These are phyloP conservation scores for Dioscorea dumetorum DNA, from an alignment of 106 monocot species.

Conservation along the genomic window DNA sequence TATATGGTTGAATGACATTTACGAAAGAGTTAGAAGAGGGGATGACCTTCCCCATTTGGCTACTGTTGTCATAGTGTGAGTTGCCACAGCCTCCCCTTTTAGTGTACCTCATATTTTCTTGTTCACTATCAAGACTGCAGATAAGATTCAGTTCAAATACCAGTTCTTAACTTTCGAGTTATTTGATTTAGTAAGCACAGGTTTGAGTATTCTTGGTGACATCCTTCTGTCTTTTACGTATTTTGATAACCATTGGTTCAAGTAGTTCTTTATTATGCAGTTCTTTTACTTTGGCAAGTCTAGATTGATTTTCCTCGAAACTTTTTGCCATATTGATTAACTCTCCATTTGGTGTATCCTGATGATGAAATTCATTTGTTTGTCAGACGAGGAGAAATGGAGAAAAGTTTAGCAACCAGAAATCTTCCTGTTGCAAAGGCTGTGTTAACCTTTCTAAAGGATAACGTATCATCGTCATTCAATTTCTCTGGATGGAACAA, in stretches of 20 bases:
- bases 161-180: too few relatives aligned
- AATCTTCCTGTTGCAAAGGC: conserved; percentile 58
- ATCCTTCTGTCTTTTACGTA: too few relatives aligned
- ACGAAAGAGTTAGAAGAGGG: conserved; percentile 36
- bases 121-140: background rate
- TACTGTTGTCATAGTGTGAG: conserved; percentile 76
- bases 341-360: background rate
- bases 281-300: background rate
- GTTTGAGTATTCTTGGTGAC: too few relatives aligned
- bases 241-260: too few relatives aligned
- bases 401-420: conserved; percentile 56
- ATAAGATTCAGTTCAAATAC: too few relatives aligned
- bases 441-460: conserved; percentile 65
- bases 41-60: conserved; percentile 80
- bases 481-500: conserved; percentile 91
- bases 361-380: conserved; percentile 12
- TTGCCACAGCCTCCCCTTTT: background rate
- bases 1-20: conserved; percentile 67
- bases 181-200: too few relatives aligned
- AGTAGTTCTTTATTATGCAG: too few relatives aligned
- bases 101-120: background rate
- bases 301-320: background rate
- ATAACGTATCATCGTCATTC: conserved; percentile 58
- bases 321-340: too few relatives aligned
- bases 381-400: conserved; percentile 89